A percentile compares a stretch with the other conserved stretches of the same genome.
These are phyloP conservation scores for Penicillium dipodomyicola DNA, from an alignment of 495 filamentous ascomycete genomes.

Conservation along the genomic window DNA sequence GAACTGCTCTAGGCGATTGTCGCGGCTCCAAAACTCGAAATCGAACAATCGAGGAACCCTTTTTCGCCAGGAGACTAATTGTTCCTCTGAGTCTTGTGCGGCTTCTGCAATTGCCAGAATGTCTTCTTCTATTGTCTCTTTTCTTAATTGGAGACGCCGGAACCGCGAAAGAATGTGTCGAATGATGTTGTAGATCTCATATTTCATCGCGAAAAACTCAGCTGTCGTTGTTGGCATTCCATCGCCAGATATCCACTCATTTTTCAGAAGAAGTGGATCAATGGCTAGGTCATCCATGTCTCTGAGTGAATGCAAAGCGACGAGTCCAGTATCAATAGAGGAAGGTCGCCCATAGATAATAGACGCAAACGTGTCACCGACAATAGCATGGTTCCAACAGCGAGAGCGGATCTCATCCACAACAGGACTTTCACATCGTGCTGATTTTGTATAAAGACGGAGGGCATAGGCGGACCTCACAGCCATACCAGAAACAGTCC, in stretches of 20 bases:
- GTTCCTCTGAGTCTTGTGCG: constrained; percentile 10
- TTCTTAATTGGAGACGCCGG: constrained; percentile 16
- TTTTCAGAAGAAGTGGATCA: constrained; percentile 5
- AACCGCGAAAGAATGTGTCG: constrained; percentile 17
- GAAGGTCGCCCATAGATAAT: constrained; percentile 22
- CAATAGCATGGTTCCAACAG: constrained; percentile 24
- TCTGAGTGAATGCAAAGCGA: constrained; percentile 15
- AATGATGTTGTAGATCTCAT: constrained; percentile 18
- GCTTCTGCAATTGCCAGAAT: constrained; percentile 13
- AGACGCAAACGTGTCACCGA: constrained; percentile 21
- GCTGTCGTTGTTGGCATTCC: constrained; percentile 9
- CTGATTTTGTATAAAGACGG: constrained; percentile 14
- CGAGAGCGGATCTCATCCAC: constrained; percentile 18
- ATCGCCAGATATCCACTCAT: constrained; percentile 3
- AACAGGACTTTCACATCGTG: constrained; percentile 3
- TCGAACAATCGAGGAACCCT: constrained; percentile 12
- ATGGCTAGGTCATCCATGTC: constrained; percentile 17
- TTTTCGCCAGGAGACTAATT: constrained; percentile 6
- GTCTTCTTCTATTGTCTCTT: constrained; percentile 13
- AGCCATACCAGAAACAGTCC: constrained; percentile 20
- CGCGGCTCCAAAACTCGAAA: constrained; percentile 16
- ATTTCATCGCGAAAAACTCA: constrained; percentile 16
- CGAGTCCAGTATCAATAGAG: constrained; percentile 17
- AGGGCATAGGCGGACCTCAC: constrained; percentile 21
- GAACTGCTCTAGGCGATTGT: constrained; percentile 10